A percentile compares a stretch with the other conserved stretches of the same genome.
These are phyloP conservation scores for Boletellus emodensis DNA, from an alignment of 768 basidiomycete genomes.

Conservation along the genomic window DNA sequence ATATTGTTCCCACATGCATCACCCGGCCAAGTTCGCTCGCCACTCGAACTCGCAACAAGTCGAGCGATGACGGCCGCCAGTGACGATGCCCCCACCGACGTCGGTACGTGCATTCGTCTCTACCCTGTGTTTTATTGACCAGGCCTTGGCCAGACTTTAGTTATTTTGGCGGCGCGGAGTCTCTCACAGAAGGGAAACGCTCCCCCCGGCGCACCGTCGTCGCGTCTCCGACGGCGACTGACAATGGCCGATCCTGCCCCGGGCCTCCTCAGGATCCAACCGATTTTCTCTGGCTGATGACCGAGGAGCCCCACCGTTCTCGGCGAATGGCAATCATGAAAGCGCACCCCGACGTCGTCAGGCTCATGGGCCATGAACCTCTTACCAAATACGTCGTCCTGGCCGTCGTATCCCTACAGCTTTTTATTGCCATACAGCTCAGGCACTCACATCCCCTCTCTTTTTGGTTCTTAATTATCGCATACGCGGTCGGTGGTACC, in stretches of 20 bases:
- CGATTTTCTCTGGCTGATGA: constrained; percentile 96
- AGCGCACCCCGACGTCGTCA: constrained; percentile 92
- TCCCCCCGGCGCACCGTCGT: constrained; percentile 51
- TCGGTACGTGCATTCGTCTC: constrained; percentile 17
- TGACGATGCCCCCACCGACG: background rate
- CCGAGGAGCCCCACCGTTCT: constrained; percentile 93
- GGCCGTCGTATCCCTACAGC: constrained; percentile 73
- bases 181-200: constrained; percentile 52
- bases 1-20: constrained; percentile 23
- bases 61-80: constrained; percentile 14
- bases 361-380: constrained; percentile 94
- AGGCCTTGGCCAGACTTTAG: constrained; percentile 56
- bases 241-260: constrained; percentile 40
- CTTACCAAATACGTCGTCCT: constrained; percentile 90
- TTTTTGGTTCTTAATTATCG: constrained; percentile 64
- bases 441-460: constrained; percentile 69
- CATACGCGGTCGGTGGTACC: constrained; percentile 89
- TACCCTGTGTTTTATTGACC: background rate
- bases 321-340: constrained; percentile 88
- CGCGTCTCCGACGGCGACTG: constrained; percentile 35
- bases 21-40: background rate
- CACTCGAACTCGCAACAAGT: background rate
- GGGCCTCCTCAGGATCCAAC: constrained; percentile 67
- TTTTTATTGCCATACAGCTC: constrained; percentile 59
- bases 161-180: constrained; percentile 81